Percentiles rank a stretch among this genome's conserved stretches.
These are phyloP conservation scores for Protoeuglena noctilucae DNA, from an alignment of 139 green algal species.

Conservation along the genomic window DNA sequence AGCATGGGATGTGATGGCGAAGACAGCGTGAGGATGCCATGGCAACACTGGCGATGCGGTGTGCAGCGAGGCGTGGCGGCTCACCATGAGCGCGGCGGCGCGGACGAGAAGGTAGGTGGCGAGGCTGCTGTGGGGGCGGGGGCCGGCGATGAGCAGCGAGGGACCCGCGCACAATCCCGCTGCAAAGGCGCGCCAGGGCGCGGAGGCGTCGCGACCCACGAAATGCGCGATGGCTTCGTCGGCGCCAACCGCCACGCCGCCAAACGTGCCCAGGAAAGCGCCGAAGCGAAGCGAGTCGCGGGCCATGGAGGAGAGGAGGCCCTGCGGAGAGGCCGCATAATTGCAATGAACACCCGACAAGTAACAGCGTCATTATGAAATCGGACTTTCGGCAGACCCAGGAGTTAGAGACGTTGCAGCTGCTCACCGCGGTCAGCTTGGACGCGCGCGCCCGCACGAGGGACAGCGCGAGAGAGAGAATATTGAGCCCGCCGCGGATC, in stretches of 20 bases:
- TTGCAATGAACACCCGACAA: too few species aligned
- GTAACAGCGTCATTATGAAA: conserved; percentile 15
- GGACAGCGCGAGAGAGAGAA: conserved; percentile 15
- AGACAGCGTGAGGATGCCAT: too few species aligned
- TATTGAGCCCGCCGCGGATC: conserved; percentile 24
- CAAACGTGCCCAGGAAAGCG: conserved; percentile 46
- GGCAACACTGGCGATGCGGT: too few species aligned
- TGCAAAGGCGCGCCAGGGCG: conserved; percentile 40
- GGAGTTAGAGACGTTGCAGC: conserved; percentile 5
- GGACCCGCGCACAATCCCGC: conserved; percentile 67
- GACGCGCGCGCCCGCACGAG: conserved; percentile 5
- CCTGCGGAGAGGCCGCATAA: too few species aligned
- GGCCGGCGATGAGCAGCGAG: conserved; percentile 51
- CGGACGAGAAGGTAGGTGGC: conserved; percentile 76
- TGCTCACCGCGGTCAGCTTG: background rate
- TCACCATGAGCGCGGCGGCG: conserved; percentile 64
- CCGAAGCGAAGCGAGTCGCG: conserved; percentile 49
- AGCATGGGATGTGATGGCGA: too few species aligned
- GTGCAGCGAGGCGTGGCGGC: too few species aligned
- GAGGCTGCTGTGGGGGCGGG: conserved; percentile 63
- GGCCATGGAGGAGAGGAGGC: too few species aligned
- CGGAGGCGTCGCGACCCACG: conserved; percentile 40
- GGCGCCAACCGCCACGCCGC: conserved; percentile 36
- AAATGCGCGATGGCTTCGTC: conserved; percentile 54
- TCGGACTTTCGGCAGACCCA: too few species aligned